Evolutionary conservation across 441 rosid genomes (phyloP).

Genomic region (Dalechampia spathulata): DNA sequence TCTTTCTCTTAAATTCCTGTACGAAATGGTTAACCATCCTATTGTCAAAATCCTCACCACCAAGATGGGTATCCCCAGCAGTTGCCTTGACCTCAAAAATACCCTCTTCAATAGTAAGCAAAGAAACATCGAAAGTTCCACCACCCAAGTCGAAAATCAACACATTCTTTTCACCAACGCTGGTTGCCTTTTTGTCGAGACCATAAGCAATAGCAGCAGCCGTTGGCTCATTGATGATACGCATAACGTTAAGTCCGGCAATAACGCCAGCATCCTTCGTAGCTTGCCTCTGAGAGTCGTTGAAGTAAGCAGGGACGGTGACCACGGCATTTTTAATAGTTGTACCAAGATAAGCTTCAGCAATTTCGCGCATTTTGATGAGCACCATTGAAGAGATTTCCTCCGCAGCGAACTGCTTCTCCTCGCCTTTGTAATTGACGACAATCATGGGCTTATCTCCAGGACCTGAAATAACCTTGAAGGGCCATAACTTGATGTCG

Average conservation of each 20-base stretch:
- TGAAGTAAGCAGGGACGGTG: constrained; percentile 61
- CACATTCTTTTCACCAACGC: constrained; percentile 63
- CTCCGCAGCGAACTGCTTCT: constrained; percentile 43
- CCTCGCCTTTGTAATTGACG: constrained; percentile 46
- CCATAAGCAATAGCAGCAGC: constrained; percentile 73
- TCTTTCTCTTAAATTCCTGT: constrained; percentile 65
- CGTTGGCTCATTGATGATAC: constrained; percentile 62
- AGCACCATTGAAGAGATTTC: constrained; percentile 57
- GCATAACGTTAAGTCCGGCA: constrained; percentile 58
- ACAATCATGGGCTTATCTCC: constrained; percentile 65
- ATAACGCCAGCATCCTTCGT: constrained; percentile 67
- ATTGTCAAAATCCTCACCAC: constrained; percentile 65
- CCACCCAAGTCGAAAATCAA: constrained; percentile 62
- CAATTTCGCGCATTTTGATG: constrained; percentile 61
- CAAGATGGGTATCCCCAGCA: constrained; percentile 65
- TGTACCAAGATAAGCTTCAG: constrained; percentile 55
- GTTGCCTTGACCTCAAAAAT: constrained; percentile 67
- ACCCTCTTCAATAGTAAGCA: constrained; percentile 66
- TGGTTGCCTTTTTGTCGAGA: constrained; percentile 56
- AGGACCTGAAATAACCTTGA: constrained; percentile 57
- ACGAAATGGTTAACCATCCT: constrained; percentile 74
- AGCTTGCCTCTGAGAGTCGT: constrained; percentile 64
- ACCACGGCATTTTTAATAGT: constrained; percentile 58
- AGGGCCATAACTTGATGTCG: constrained; percentile 62
- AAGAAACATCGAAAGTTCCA: constrained; percentile 75